A percentile compares a stretch with the other conserved stretches of the same genome.
Evolutionary conservation across 2,329 filamentous ascomycete species (phyloP).

Genomic region (Colletotrichum eremochloae): DNA sequence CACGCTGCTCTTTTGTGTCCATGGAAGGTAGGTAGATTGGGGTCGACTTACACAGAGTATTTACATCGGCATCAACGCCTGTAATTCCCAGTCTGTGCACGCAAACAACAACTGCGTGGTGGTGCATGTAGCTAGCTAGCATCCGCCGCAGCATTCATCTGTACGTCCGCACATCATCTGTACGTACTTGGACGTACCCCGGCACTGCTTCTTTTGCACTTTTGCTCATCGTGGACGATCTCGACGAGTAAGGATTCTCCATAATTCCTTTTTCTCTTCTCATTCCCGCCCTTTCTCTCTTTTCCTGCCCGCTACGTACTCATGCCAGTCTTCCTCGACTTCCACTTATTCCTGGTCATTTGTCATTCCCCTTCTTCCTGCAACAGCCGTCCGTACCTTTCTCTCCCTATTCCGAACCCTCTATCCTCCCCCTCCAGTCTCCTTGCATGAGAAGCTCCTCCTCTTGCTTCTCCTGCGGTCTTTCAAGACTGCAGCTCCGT

Average conservation of each 20-base stretch:
- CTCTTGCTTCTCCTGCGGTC: slow-evolving; percentile 21
- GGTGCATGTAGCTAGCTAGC: background rate
- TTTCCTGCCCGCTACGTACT: slow-evolving; percentile 5
- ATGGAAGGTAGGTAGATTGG: background rate
- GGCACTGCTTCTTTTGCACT: slow-evolving; percentile 22
- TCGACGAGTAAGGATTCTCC: slow-evolving; percentile 29
- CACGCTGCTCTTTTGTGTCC: background rate
- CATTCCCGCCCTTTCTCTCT: slow-evolving; percentile 19
- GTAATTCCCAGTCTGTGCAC: slow-evolving; percentile 1
- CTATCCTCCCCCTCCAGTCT: slow-evolving; percentile 17
- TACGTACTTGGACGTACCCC: slow-evolving; percentile 28
- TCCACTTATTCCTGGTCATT: slow-evolving; percentile 24
- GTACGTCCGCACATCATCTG: slow-evolving; percentile 17
- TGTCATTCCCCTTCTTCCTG: slow-evolving; percentile 36
- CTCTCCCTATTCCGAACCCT: slow-evolving; percentile 11
- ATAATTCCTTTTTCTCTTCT: slow-evolving; percentile 36
- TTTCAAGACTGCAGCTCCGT: slow-evolving; percentile 17
- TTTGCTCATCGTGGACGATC: slow-evolving; percentile 39
- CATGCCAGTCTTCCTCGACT: slow-evolving; percentile 13
- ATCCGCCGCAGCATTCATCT: slow-evolving; percentile 2
- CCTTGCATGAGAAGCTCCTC: slow-evolving; percentile 29
- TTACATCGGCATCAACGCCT: slow-evolving; percentile 2
- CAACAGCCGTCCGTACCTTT: slow-evolving; percentile 25
- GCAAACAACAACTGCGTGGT: background rate
- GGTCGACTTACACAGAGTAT: slow-evolving; percentile 22